These are phyloP conservation scores for Populus simonii DNA, from an alignment of 345 rosid genomes.

Conservation along the genomic window DNA sequence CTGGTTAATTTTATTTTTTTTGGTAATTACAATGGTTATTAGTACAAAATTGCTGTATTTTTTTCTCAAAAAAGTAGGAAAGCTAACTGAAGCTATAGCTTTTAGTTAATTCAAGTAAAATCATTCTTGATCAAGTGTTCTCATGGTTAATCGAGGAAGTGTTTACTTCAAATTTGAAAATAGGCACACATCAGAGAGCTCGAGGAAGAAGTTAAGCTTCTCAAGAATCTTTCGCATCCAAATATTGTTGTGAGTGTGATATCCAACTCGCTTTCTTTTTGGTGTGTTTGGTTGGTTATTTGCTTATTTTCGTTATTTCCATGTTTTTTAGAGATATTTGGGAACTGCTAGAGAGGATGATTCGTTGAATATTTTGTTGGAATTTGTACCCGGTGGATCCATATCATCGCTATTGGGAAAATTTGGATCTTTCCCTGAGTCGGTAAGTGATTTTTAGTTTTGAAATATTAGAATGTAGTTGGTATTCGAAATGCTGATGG, in stretches of 20 bases:
- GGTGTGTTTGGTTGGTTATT: conserved; percentile 2
- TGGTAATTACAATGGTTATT: neutral
- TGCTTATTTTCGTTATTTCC: neutral
- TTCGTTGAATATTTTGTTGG: conserved; percentile 33
- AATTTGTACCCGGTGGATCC: conserved; percentile 37
- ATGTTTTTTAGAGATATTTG: conserved; percentile 28
- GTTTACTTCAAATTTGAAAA: conserved; percentile 8
- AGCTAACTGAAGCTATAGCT: neutral
- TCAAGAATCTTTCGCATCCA: conserved; percentile 33
- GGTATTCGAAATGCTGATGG: neutral
- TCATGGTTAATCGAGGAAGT: neutral
- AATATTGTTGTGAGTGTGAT: conserved; percentile 33
- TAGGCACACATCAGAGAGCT: conserved; percentile 35
- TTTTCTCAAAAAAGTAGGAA: neutral
- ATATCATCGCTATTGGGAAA: conserved; percentile 34
- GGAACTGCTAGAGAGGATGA: conserved; percentile 37
- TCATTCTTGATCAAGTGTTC: neutral
- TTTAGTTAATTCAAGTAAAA: neutral
- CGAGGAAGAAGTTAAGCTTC: conserved; percentile 39
- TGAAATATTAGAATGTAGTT: neutral
- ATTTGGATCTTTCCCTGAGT: conserved; percentile 35
- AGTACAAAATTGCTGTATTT: neutral
- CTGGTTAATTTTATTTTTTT: neutral
- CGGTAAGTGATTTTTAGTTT: conserved; percentile 30
- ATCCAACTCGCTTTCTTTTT: neutral